Percentiles rank a stretch among this genome's conserved stretches.
phyloP scores from a whole-genome alignment of 2,329 filamentous ascomycete genomes.

The Fusarium verticillioides region DNA sequence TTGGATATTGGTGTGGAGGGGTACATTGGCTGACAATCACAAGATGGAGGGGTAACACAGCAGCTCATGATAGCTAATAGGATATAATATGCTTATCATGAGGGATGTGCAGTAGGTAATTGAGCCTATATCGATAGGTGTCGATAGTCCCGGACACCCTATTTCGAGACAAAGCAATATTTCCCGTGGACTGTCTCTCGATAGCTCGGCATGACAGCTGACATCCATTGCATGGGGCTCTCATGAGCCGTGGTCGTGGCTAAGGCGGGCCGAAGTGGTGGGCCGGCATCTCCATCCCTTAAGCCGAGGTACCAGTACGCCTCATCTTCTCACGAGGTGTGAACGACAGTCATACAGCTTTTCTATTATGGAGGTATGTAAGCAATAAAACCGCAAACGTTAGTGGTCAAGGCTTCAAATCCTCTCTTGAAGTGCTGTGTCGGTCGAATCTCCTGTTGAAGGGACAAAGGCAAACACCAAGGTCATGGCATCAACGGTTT shows the following conservation, averaged over 20 bases:
- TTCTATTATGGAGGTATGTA: neutral
- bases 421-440: neutral
- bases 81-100: neutral
- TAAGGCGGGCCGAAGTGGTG: slow-evolving; percentile 23
- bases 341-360: neutral
- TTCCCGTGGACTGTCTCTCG: neutral
- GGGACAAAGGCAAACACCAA: neutral
- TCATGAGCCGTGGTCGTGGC: slow-evolving; percentile 34
- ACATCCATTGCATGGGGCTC: neutral
- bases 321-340: neutral
- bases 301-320: slow-evolving; percentile 31
- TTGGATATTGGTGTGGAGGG: slow-evolving; percentile 29
- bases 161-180: neutral
- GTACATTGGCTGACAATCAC: slow-evolving; percentile 1
- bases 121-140: neutral
- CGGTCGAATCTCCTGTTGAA: neutral
- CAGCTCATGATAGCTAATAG: slow-evolving; percentile 17
- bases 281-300: slow-evolving; percentile 8
- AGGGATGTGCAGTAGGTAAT: neutral
- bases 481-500: neutral
- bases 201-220: slow-evolving; percentile 19
- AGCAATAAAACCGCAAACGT: neutral
- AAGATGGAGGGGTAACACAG: slow-evolving; percentile 27
- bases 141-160: neutral
- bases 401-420: neutral